These are phyloP conservation scores for Penicillium egyptiacum DNA, from an alignment of 495 filamentous ascomycete genomes.

Conservation along the genomic window DNA sequence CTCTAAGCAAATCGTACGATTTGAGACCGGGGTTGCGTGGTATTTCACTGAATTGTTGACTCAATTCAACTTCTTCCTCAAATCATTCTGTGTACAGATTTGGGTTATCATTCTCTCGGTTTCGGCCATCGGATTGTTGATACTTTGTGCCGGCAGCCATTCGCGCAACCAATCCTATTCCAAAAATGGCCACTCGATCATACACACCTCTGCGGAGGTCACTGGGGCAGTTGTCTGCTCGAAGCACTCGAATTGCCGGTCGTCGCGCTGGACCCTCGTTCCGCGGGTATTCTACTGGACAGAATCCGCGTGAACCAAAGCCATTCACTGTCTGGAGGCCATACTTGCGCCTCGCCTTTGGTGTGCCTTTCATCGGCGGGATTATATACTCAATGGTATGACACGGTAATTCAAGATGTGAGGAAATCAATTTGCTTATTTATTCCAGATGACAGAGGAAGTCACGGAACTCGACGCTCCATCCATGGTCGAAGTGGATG, in stretches of 20 bases:
- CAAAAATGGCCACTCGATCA: constrained; percentile 40
- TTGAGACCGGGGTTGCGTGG: constrained; percentile 10
- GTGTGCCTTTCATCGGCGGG: constrained; percentile 60
- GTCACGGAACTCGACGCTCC: constrained; percentile 56
- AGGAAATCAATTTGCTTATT: constrained; percentile 10
- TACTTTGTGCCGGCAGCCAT: constrained; percentile 11
- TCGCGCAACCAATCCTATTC: constrained; percentile 19
- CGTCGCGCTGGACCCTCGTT: constrained; percentile 23
- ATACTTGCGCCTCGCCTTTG: constrained; percentile 58
- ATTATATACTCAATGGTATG: constrained; percentile 69
- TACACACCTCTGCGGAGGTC: constrained; percentile 44
- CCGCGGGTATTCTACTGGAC: constrained; percentile 36
- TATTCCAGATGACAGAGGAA: constrained; percentile 46
- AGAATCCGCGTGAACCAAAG: constrained; percentile 25
- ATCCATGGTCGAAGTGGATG: constrained; percentile 55
- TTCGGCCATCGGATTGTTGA: background rate
- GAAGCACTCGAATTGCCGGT: constrained; percentile 23
- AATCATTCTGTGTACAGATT: background rate
- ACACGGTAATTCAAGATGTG: background rate
- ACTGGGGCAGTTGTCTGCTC: constrained; percentile 30
- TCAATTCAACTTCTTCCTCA: background rate
- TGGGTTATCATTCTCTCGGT: background rate
- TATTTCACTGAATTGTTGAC: constrained; percentile 1
- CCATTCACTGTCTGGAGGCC: constrained; percentile 51
- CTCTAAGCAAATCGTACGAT: constrained; percentile 18